Base-by-base conservation (phyloP, 495 filamentous ascomycete species). In the Lichenothelia convexa region DNA sequence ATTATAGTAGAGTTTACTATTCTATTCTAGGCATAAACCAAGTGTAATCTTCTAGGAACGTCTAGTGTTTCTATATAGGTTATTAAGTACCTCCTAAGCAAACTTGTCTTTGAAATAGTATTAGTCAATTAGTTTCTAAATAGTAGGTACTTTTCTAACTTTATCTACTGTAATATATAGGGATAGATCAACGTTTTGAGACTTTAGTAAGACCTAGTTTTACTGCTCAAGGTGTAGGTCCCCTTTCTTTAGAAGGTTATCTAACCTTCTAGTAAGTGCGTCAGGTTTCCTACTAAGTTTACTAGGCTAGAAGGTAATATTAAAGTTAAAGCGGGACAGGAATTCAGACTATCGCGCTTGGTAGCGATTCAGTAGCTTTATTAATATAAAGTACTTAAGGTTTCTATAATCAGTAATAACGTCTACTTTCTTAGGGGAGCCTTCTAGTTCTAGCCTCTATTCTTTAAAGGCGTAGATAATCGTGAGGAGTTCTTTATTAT, bases 401-500 rank as follows among this genome's bases (percentile, higher is more conserved):
- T 45, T 45, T 20, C 38, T 45, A 42, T 45, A 42, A 24, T 45
- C 21, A 15, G 30, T 36, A 26, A 45, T 36, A 12, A 45, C 39
- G 11, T 37, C 11, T 27, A 42, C 30, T 4, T 18, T 4, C 18
- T 36, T 12, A 16, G n/a, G 15, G 1, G 27, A 19, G 11, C 33
- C 30, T 30, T 40, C 22, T 12, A 32, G 24, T 16, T 45, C 33
- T n/a, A 36, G 21, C 13, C 29, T 20, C 13, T 32, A 45, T 22
- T 21, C n/a, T 21, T 45, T 45, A 34, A 45, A 41, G 4, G 16
- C 12, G 17, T 42, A 15, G 19, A 42, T 29, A 20, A 45, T 45
- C 2, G 34, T 26, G 7, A 45, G 22, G 3, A 45, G 29, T 22
- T 45, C 39, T 13, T 32, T 37, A 33, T 44, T 31, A 36, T 44